Percentiles rank a stretch among this genome's conserved stretches.
Conservation (phyloP, 176 grass and related monocot genomes). For the Themeda triandra region DNA sequence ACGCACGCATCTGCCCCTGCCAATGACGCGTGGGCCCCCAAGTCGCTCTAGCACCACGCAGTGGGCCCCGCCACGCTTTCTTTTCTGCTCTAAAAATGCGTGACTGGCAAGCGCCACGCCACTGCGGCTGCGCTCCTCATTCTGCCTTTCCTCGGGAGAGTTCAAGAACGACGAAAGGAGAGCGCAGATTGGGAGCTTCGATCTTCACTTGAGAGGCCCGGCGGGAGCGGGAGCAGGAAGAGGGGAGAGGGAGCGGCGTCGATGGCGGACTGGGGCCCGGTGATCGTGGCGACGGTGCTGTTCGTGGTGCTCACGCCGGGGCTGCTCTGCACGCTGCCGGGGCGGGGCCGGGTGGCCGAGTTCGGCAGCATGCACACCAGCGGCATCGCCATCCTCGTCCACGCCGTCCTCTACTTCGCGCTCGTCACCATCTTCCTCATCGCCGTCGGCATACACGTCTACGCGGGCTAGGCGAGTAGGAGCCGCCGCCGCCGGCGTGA, state of each 20-base stretch:
- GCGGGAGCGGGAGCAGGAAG: too few species aligned
- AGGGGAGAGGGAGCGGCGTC: not conserved
- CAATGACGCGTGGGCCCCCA: not conserved
- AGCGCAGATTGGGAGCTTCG: not conserved
- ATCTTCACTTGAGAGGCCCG: not conserved
- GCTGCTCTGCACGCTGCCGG: slow-evolving; percentile 63
- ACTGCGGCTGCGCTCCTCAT: not conserved
- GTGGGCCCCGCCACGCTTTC: not conserved
- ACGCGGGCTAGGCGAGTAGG: slow-evolving; percentile 25
- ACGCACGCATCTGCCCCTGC: not conserved
- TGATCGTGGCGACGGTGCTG: slow-evolving; percentile 61
- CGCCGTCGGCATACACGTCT: slow-evolving; percentile 67
- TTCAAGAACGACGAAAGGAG: not conserved
- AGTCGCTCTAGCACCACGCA: not conserved
- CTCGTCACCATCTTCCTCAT: slow-evolving; percentile 59
- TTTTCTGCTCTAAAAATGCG: not conserved
- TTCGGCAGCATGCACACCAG: slow-evolving; percentile 58
- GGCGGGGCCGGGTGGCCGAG: slow-evolving; percentile 38
- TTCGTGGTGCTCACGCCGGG: slow-evolving; percentile 67
- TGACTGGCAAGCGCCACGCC: not conserved
- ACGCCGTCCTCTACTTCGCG: slow-evolving; percentile 64
- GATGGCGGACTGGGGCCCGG: slow-evolving; percentile 74
- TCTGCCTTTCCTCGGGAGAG: not conserved
- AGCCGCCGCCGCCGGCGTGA: not conserved
- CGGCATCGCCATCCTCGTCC: slow-evolving; percentile 59